A percentile compares a stretch with the other conserved stretches of the same genome.
Conservation (phyloP, 2,329 filamentous ascomycete genomes). For the Hirsutella rhossiliensis region DNA sequence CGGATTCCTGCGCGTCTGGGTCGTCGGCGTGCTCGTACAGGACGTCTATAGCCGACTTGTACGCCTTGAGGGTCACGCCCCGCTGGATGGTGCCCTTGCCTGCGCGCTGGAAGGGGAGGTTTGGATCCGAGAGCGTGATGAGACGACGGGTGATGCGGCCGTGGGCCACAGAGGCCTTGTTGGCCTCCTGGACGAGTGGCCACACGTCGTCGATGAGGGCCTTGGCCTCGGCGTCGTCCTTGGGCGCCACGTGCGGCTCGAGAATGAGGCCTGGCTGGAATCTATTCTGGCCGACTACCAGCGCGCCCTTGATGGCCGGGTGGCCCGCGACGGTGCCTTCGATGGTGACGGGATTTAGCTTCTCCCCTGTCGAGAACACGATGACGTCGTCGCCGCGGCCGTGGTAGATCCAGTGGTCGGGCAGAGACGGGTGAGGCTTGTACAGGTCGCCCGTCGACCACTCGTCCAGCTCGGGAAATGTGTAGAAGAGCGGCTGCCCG, state of each 20-base stretch:
- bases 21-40: slow-evolving; percentile 21
- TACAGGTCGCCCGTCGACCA: slow-evolving; percentile 33
- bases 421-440: slow-evolving; percentile 19
- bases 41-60: slow-evolving; percentile 28
- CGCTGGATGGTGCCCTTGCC: slow-evolving; percentile 35
- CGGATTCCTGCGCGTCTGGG: not conserved
- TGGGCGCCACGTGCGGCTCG: slow-evolving; percentile 24
- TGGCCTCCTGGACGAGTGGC: slow-evolving; percentile 28
- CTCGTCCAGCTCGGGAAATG: slow-evolving; percentile 26
- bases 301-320: slow-evolving; percentile 13
- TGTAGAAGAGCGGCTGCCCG: slow-evolving; percentile 25
- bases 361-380: slow-evolving; percentile 27
- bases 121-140: slow-evolving; percentile 23
- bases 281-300: slow-evolving; percentile 29
- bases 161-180: slow-evolving; percentile 30
- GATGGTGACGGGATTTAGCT: slow-evolving; percentile 26
- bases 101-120: slow-evolving; percentile 30
- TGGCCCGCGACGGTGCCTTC: slow-evolving; percentile 19
- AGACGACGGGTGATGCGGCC: slow-evolving; percentile 30
- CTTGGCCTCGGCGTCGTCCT: slow-evolving; percentile 8
- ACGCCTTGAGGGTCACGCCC: slow-evolving; percentile 23
- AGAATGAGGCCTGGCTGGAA: slow-evolving; percentile 36
- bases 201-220: slow-evolving; percentile 29
- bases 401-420: slow-evolving; percentile 20
- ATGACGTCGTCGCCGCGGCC: slow-evolving; percentile 28